A percentile compares a stretch with the other conserved stretches of the same genome.
These are phyloP conservation scores for Nicotiana otophora DNA, from an alignment of 257 asterid genomes.

Conservation along the genomic window DNA sequence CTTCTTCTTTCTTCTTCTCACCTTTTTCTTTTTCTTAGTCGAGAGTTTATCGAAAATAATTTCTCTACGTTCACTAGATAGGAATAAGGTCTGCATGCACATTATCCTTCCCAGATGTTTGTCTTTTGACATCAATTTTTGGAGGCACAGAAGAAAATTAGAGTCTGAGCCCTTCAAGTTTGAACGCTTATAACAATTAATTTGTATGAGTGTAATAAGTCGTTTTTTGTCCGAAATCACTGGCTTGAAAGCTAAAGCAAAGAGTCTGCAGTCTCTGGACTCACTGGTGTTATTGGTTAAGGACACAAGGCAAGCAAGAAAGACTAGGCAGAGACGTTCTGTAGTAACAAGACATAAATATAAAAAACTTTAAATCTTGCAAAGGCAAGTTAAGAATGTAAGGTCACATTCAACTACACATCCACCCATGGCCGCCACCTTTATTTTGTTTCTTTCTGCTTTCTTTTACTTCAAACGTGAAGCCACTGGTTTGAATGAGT, in stretches of 20 bases:
- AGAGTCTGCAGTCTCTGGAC: not conserved
- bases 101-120: no score
- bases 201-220: not conserved
- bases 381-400: constrained; percentile 6
- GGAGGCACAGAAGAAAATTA: no score
- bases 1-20: no score
- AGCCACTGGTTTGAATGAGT: no score
- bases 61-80: no score
- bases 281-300: not conserved
- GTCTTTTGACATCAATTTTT: no score
- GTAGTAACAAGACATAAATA: not conserved
- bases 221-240: not conserved
- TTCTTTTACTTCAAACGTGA: no score
- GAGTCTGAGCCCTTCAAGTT: not conserved
- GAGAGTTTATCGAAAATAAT: no score
- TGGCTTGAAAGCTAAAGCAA: not conserved
- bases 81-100: no score
- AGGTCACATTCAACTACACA: not conserved
- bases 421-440: not conserved
- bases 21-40: no score
- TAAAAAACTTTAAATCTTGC: not conserved
- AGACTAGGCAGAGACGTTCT: not conserved
- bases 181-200: not conserved
- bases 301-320: not conserved
- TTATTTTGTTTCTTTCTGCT: not conserved